Evolutionary conservation across 1,284 basidiomycete species (phyloP), one percentile per base, ranked within the genome.

Genomic region (Neolentinus lepideus): DNA sequence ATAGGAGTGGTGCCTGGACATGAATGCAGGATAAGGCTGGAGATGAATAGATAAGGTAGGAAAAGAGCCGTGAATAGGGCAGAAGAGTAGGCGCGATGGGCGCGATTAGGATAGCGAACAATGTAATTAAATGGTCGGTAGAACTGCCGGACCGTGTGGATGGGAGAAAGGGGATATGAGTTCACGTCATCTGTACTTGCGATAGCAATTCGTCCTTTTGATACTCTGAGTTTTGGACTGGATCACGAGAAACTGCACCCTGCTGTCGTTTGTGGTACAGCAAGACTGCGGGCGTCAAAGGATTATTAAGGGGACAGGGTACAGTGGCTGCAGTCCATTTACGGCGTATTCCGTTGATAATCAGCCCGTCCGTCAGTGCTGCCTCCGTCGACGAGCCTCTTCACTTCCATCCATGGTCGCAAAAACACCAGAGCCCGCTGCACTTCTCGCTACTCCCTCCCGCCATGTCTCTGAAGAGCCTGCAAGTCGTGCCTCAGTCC

Each of bases 261-360:
- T 31, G 29, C 29, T 12, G 12, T 31, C 29, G 29, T 12, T 12
- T 6, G 29, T 16, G 6, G 38, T n/a, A 43, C 38, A 6, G 19
- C 38, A 43, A 43, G 38, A 43, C 38, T 16, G 38, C 38, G 38
- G 16, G n/a, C n/a, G n/a, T n/a, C 4, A 31, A 12, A 31, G 12
- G 6, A 31, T 31, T 31, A 4, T 31, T 31, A 31, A 12, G 29
- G 38, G 38, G 6, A n/a, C 38, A 9, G 12, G n/a, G 38, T 16
- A 16, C n/a, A 6, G 38, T 43, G 38, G 38, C 38, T 6, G n/a
- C 38, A 50, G 6, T 50, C 47, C 47, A 50, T 50, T 26, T 50
- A 50, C 47, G 47, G 47, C 47, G 22, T 29, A 50, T 29, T 50
- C 47, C 47, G 47, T 50, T 50, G 47, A 50, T 50, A 50, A 50